Evolutionary conservation across 768 basidiomycete species (phyloP), one percentile per base, ranked within the genome.

Genomic region (Boletus vermiculosoides): DNA sequence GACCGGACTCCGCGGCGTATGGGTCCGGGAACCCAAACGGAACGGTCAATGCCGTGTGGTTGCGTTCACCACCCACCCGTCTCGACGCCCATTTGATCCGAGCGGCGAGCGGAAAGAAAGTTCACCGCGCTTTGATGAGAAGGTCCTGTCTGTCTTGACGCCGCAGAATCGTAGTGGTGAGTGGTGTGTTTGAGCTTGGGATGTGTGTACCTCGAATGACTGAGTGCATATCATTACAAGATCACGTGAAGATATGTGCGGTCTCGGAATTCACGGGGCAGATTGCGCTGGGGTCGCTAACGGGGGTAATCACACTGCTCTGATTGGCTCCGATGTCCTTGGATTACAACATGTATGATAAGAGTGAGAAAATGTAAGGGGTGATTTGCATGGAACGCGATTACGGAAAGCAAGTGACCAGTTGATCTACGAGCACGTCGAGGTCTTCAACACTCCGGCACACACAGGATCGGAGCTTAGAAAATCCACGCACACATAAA

Each of bases 181-280:
- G 42, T 28, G 25, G 25, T 25, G 25, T 25, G 25, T 25, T 25
- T 25, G 25, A 25, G 3, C 22, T 39, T 23, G 13, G 13, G 22
- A 16, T 23, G 42, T 23, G 18, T 16, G 22, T 23, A 23, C 15
- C 13, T 23, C 15, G 12, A 44, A 42, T 49, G 28, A 18, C 23
- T 12, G 7, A 6, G 15, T 23, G 10, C 7, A 6, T 23, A 12
- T 10, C 30, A 9, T 9, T 31, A 13, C 7, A 13, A 37, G 55
- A 11, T n/a, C 28, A 30, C 2, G 55, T 56, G 15, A 74, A 63
- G 1, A 68, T 66, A 55, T 82, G 79, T 55, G 71, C 77, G 3
- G 71, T 82, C 45, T 74, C 73, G 6, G 81, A 82, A 55, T 65
- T 72, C 30, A 76, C 64, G 51, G 80, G 80, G 11, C 70, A 57